Evolutionary conservation across 2,329 filamentous ascomycete species (phyloP).

Genomic region (Aschersonia sp.): DNA sequence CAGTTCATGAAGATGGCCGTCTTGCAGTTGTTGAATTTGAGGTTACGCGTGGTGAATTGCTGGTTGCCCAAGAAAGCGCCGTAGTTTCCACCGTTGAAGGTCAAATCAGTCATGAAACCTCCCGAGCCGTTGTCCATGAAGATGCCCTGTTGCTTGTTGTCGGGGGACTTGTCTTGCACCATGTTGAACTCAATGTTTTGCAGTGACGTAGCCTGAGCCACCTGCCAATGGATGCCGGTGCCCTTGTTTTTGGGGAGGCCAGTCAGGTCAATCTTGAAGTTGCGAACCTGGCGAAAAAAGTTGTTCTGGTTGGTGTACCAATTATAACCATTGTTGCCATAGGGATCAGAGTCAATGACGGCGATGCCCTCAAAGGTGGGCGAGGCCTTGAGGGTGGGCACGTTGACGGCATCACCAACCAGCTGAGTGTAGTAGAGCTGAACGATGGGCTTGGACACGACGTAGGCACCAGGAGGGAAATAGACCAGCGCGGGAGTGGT

Average conservation of each 20-base stretch:
- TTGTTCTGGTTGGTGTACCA: constrained; percentile 74
- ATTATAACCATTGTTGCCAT: constrained; percentile 52
- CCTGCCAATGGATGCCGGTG: constrained; percentile 72
- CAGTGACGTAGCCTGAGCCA: constrained; percentile 67
- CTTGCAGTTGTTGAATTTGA: constrained; percentile 69
- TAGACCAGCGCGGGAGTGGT: constrained; percentile 78
- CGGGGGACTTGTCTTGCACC: constrained; percentile 46
- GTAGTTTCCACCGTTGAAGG: constrained; percentile 68
- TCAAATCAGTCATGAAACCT: constrained; percentile 70
- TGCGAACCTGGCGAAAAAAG: constrained; percentile 73
- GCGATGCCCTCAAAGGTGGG: constrained; percentile 69
- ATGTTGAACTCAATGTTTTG: constrained; percentile 77
- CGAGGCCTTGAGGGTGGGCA: constrained; percentile 63
- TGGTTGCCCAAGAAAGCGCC: constrained; percentile 75
- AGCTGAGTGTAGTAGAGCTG: constrained; percentile 92
- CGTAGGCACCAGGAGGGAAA: constrained; percentile 79
- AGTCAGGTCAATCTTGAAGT: constrained; percentile 67
- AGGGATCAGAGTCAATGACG: constrained; percentile 80
- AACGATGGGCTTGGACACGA: constrained; percentile 64
- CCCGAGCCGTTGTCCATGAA: constrained; percentile 80
- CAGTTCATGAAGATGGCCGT: constrained; percentile 83
- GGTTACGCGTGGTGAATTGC: constrained; percentile 74
- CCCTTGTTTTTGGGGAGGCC: constrained; percentile 44
- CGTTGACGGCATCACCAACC: constrained; percentile 60
- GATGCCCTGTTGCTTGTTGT: constrained; percentile 60